Conservation (phyloP, 352 stramenopile species). For the Aphanomyces stellatus region DNA sequence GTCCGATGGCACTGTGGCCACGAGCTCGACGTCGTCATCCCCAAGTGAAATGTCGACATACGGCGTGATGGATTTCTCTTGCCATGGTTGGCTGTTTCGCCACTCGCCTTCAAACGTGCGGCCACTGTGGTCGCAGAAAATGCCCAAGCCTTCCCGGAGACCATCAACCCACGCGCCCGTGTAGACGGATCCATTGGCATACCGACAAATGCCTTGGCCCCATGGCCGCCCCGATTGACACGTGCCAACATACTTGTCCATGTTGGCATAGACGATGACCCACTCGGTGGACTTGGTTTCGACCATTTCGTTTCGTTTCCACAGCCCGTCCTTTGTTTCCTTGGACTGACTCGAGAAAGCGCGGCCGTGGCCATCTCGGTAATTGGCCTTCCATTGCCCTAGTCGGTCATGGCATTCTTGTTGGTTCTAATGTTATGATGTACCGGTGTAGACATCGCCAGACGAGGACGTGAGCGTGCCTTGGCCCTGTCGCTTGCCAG, state of each 20-base stretch:
- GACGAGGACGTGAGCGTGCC: slow-evolving; percentile 37
- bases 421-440: neutral
- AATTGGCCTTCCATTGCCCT: slow-evolving; percentile 63
- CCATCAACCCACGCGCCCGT: slow-evolving; percentile 76
- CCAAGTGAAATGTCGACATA: slow-evolving; percentile 58
- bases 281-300: slow-evolving; percentile 37
- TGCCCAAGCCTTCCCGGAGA: slow-evolving; percentile 63
- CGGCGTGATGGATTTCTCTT: slow-evolving; percentile 16
- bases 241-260: slow-evolving; percentile 66
- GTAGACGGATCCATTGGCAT: slow-evolving; percentile 86
- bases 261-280: slow-evolving; percentile 59
- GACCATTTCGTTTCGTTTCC: slow-evolving; percentile 44
- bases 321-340: slow-evolving; percentile 59
- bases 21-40: slow-evolving; percentile 5
- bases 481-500: slow-evolving; percentile 65
- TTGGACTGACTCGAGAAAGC: slow-evolving; percentile 43
- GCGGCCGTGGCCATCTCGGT: slow-evolving; percentile 54
- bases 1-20: neutral
- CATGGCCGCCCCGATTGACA: slow-evolving; percentile 50
- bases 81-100: slow-evolving; percentile 50
- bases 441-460: slow-evolving; percentile 47
- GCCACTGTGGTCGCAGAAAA: slow-evolving; percentile 50
- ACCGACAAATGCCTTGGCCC: slow-evolving; percentile 79
- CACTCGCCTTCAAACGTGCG: slow-evolving; percentile 62
- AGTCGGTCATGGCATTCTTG: neutral